phyloP scores from a whole-genome alignment of 2,329 filamentous ascomycete genomes.

The Xylariaceae sp. region DNA sequence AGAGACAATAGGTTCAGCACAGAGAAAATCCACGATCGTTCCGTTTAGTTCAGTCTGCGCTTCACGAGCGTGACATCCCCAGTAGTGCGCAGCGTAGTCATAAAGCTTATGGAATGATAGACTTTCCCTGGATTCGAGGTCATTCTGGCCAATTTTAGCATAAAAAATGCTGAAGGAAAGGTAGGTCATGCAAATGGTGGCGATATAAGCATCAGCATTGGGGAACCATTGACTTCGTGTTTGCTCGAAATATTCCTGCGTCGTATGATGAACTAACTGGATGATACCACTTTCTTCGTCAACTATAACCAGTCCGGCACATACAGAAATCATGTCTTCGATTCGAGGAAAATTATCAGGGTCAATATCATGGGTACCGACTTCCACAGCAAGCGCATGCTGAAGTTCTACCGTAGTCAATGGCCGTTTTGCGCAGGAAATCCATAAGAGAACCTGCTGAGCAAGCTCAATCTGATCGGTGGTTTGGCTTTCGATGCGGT shows the following conservation, averaged over 20 bases:
- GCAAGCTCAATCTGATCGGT: constrained; percentile 33
- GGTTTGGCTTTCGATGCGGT: constrained; percentile 39
- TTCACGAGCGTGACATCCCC: constrained; percentile 4
- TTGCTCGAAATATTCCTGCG: constrained; percentile 41
- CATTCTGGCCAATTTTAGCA: neutral
- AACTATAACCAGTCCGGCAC: constrained; percentile 39
- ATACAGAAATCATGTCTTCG: constrained; percentile 35
- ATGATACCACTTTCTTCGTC: constrained; percentile 38
- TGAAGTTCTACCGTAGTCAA: constrained; percentile 36
- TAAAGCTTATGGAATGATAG: constrained; percentile 5
- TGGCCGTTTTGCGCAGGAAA: constrained; percentile 34
- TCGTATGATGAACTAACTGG: constrained; percentile 44
- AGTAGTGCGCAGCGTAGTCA: constrained; percentile 4
- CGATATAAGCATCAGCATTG: constrained; percentile 14
- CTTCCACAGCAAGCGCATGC: constrained; percentile 42
- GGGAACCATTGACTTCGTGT: constrained; percentile 31
- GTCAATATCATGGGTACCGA: constrained; percentile 28
- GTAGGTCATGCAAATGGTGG: constrained; percentile 6
- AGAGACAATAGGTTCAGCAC: constrained; percentile 1
- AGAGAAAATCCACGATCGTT: constrained; percentile 1
- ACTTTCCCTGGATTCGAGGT: neutral
- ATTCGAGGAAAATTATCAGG: constrained; percentile 33
- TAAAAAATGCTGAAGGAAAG: constrained; percentile 4
- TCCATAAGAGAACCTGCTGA: constrained; percentile 38
- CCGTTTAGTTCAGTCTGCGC: neutral